phyloP scores from a whole-genome alignment of 2,329 filamentous ascomycete species.

The Fusarium protoensiforme region DNA sequence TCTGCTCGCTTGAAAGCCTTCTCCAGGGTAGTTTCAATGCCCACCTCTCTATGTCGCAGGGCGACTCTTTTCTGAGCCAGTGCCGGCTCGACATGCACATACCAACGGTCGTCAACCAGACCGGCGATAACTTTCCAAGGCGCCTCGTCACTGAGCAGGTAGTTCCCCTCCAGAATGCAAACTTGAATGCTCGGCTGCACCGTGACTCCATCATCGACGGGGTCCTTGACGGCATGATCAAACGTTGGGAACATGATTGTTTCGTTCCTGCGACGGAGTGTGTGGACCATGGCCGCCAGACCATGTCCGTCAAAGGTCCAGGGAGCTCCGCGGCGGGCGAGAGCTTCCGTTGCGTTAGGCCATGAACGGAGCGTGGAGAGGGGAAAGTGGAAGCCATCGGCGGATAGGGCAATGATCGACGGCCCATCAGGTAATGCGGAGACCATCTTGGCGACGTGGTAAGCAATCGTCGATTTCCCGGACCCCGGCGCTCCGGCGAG shows the following conservation, averaged over 20 bases:
- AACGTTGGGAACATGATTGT: conserved; percentile 66
- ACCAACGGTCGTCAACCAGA: conserved; percentile 54
- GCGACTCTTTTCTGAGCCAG: conserved; percentile 52
- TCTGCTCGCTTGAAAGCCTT: conserved; percentile 75
- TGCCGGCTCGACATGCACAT: conserved; percentile 51
- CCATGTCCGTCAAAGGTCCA: conserved; percentile 48
- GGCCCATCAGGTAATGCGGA: conserved; percentile 13
- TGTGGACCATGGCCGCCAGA: conserved; percentile 31
- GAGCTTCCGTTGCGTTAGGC: conserved; percentile 46
- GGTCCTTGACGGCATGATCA: conserved; percentile 80
- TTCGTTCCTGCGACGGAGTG: conserved; percentile 21
- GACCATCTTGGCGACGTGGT: conserved; percentile 22
- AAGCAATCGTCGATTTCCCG: conserved; percentile 36
- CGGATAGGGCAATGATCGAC: conserved; percentile 40
- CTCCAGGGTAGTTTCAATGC: conserved; percentile 64
- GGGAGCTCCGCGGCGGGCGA: conserved; percentile 46
- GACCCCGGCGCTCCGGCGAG: conserved; percentile 35
- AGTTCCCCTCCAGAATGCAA: conserved; percentile 79
- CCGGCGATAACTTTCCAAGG: conserved; percentile 48
- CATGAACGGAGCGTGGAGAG: conserved; percentile 39
- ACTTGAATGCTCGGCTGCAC: conserved; percentile 68
- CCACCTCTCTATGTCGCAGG: conserved; percentile 50
- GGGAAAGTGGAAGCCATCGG: conserved; percentile 46
- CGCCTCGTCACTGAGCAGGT: conserved; percentile 44
- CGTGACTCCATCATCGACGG: conserved; percentile 70